Conservation (phyloP, 108 stramenopile species). For the Skeletonema potamos region DNA sequence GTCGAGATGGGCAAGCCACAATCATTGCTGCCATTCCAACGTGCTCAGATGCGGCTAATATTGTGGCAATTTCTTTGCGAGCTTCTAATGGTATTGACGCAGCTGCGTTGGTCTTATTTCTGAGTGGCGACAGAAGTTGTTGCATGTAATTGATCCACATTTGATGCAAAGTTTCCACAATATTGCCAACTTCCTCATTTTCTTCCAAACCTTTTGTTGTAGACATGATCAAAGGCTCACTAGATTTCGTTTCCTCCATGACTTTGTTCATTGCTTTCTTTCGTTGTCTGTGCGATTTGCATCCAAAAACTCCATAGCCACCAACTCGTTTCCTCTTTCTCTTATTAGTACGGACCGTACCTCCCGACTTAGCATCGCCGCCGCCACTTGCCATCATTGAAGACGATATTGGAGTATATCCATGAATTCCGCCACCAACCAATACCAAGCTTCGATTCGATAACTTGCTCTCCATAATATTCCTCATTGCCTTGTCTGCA, state of each 20-base stretch:
- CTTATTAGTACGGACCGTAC: background rate
- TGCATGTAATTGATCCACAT: slow-evolving; percentile 42
- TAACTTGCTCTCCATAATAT: slow-evolving; percentile 20
- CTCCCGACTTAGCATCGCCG: background rate
- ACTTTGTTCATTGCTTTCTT: slow-evolving; percentile 17
- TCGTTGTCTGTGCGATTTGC: slow-evolving; percentile 24
- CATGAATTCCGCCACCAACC: slow-evolving; percentile 30
- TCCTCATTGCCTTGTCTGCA: background rate
- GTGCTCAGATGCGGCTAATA: slow-evolving; percentile 28
- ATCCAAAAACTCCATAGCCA: slow-evolving; percentile 43
- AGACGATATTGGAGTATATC: background rate
- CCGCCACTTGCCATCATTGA: too few species aligned
- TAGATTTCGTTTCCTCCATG: background rate
- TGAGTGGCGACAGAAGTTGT: slow-evolving; percentile 10
- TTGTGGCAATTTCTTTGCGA: slow-evolving; percentile 5
- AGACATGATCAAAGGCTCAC: background rate
- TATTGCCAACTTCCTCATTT: background rate
- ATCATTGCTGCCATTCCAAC: slow-evolving; percentile 41
- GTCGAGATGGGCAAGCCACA: slow-evolving; percentile 32
- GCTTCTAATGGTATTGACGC: background rate
- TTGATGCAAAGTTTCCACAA: slow-evolving; percentile 32
- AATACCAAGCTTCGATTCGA: slow-evolving; percentile 38
- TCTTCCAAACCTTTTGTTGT: background rate
- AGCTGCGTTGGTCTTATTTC: background rate
- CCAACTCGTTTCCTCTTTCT: slow-evolving; percentile 33